Conservation (phyloP, 192 early-diverging fungal species). For the Mortierella alpina region DNA sequence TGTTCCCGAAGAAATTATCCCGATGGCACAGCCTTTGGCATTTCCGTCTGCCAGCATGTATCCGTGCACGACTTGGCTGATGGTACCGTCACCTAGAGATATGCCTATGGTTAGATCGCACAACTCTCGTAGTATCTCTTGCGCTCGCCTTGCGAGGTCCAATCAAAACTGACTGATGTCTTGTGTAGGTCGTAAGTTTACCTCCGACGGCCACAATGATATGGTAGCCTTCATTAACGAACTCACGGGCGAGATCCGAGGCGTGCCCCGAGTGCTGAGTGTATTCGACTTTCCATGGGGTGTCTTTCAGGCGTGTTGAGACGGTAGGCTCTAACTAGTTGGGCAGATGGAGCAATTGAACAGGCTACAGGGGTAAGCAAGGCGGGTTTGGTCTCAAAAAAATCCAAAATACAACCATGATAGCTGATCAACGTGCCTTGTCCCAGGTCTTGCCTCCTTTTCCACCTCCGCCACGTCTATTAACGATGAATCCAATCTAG, state of each 20-base stretch:
- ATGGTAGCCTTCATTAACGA: constrained; percentile 25
- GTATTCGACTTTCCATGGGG: constrained; percentile 41
- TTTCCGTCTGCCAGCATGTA: constrained; percentile 40
- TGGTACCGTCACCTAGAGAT: constrained; percentile 39
- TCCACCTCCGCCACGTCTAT: constrained; percentile 46
- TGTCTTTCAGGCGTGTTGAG: neutral
- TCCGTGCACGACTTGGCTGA: constrained; percentile 47
- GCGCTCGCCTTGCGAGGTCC: no score
- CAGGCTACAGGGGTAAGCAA: neutral
- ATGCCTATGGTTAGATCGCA: no score
- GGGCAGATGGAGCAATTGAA: neutral
- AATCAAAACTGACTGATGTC: neutral
- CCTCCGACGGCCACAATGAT: constrained; percentile 47
- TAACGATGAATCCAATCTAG: constrained; percentile 49
- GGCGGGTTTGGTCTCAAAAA: neutral
- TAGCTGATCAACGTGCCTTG: constrained; percentile 26
- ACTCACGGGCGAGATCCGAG: constrained; percentile 35
- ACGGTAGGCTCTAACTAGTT: constrained; percentile 28
- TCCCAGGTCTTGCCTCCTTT: constrained; percentile 44
- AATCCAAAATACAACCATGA: neutral
- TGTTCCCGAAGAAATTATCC: constrained; percentile 44
- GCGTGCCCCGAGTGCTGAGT: constrained; percentile 47
- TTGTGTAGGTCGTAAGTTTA: neutral
- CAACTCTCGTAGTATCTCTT: no score
- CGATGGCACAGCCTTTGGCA: constrained; percentile 20